These are phyloP conservation scores for Metarhizium rileyi DNA, from an alignment of 2,329 filamentous ascomycete genomes.

Conservation along the genomic window DNA sequence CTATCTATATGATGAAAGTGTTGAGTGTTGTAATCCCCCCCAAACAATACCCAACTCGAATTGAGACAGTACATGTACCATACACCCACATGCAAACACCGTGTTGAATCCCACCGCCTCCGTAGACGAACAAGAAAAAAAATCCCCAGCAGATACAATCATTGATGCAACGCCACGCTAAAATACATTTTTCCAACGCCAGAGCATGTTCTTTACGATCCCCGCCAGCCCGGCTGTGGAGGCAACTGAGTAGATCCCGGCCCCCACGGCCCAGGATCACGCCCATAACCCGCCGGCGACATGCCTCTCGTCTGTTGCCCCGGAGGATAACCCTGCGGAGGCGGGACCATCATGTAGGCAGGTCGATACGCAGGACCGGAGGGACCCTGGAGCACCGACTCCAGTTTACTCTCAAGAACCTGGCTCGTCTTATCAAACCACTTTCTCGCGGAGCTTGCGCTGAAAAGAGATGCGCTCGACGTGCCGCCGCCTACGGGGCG, in stretches of 20 bases:
- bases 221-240: background rate
- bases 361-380: constrained; percentile 7
- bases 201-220: background rate
- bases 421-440: constrained; percentile 26
- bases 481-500: constrained; percentile 12
- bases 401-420: constrained; percentile 23
- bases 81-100: too few species aligned
- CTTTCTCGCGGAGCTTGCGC: constrained; percentile 23
- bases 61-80: too few species aligned
- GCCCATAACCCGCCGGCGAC: background rate
- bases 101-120: too few species aligned
- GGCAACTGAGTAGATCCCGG: background rate
- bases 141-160: too few species aligned
- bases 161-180: too few species aligned
- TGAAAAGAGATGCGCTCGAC: constrained; percentile 18
- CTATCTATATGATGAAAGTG: too few species aligned
- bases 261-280: background rate
- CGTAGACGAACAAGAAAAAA: too few species aligned
- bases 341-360: constrained; percentile 3
- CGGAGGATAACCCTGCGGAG: background rate
- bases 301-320: background rate
- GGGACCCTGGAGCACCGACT: constrained; percentile 18
- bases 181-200: too few species aligned
- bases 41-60: too few species aligned
- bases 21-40: too few species aligned